These are phyloP conservation scores for Mycena capillaripes DNA, from an alignment of 768 basidiomycete genomes.

Conservation along the genomic window DNA sequence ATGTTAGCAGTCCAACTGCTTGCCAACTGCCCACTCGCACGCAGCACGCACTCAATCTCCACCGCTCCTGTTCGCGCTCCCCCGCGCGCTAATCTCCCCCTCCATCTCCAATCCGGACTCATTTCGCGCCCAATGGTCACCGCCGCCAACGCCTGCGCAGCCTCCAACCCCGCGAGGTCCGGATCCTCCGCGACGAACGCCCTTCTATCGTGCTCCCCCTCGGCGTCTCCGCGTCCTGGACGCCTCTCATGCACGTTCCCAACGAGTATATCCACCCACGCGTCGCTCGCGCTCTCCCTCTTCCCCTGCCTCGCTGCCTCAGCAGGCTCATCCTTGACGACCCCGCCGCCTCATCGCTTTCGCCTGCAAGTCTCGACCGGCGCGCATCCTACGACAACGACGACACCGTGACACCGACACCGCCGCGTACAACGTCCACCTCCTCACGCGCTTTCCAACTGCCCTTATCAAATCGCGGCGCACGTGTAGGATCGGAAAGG, in stretches of 20 bases:
- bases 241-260: conserved; percentile 64
- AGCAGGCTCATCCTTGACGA: conserved; percentile 54
- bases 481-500: no score
- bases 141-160: conserved; percentile 79
- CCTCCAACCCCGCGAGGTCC: conserved; percentile 80
- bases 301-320: conserved; percentile 62
- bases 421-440: no score
- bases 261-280: conserved; percentile 91
- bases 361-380: conserved; percentile 83
- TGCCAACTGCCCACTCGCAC: conserved; percentile 43
- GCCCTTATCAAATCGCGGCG: no score
- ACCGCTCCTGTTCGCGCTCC: conserved; percentile 47
- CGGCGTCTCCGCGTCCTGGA: conserved; percentile 63
- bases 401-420: no score
- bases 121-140: conserved; percentile 40
- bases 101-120: conserved; percentile 29
- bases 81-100: conserved; percentile 52
- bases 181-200: conserved; percentile 62
- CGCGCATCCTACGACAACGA: no score
- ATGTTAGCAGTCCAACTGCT: no score
- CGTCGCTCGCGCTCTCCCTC: conserved; percentile 72
- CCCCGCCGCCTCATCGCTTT: conserved; percentile 60
- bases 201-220: conserved; percentile 47
- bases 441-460: no score
- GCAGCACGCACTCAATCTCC: conserved; percentile 63